Evolutionary conservation across 257 asterid species (phyloP), one percentile per base, ranked within the genome.

Genomic region (Hygrophila difformis): DNA sequence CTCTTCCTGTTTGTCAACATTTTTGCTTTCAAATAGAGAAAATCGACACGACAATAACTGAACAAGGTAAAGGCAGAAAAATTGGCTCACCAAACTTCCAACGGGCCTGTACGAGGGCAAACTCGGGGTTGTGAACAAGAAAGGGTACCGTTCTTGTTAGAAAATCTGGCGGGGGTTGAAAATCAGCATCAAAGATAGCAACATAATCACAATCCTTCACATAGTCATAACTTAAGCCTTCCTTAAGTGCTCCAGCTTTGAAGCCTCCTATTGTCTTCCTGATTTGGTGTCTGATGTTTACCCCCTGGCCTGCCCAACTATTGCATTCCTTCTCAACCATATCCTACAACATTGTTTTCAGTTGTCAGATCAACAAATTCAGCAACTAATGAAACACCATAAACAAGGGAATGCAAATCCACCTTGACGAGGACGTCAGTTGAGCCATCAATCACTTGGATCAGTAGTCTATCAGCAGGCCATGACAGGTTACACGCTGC

Each of bases 171-270:
- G 85, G 96, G 6, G 98, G 98, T 12, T 93, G 84, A 19, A 89
- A 89, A 64, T 85, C 98, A 0, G 98, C 98, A 4, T 89, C 98
- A 47, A 89, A 82, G 28, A 89, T 89, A 31, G 68, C 94, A 0
- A 89, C 96, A 1, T 75, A 79, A 8, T 89, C 98, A 47, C 98
- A 89, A 0, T 77, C 72, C 35, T 85, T 75, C 1, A 79, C 96
- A 23, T 82, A 85, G 26, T 75, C 87, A 44, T 21, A 94, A 40
- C 55, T 85, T 20, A 89, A 43, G 0, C 98, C 98, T 66, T 89
- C 98, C 53, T 89, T 89, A 5, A 89, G 93, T 28, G 98, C 98
- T 13, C 98, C 98, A 3, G 98, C 98, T 60, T 89, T 89, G 73
- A 85, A 89, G 1, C 98, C 98, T 1, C 93, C 93, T 49, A 96